phyloP scores from a whole-genome alignment of 768 basidiomycete species.

The Phaffia tasmanica region DNA sequence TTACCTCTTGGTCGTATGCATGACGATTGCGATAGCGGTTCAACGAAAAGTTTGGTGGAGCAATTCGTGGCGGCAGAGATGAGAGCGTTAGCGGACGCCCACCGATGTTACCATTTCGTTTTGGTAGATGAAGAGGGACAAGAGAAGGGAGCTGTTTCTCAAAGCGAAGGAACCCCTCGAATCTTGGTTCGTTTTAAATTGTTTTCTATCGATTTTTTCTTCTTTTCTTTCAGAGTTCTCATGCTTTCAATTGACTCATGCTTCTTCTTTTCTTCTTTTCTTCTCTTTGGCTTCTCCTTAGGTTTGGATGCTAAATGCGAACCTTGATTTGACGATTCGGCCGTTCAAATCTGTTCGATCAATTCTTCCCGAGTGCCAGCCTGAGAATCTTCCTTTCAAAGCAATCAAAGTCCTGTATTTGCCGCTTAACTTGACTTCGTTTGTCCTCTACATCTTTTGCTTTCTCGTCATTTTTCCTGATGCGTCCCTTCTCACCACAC shows the following conservation, averaged over 20 bases:
- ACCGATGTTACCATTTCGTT: conserved; percentile 85
- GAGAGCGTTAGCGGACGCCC: conserved; percentile 79
- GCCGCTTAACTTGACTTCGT: not conserved
- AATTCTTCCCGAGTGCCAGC: conserved; percentile 52
- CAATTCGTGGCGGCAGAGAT: conserved; percentile 88
- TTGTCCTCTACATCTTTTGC: not conserved
- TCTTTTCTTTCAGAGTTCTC: too few relatives aligned
- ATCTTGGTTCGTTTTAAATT: conserved; percentile 52
- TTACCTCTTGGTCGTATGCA: not conserved
- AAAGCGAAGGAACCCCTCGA: conserved; percentile 40
- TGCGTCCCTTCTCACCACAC: not conserved
- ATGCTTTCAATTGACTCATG: not conserved
- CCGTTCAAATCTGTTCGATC: conserved; percentile 47
- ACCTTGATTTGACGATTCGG: conserved; percentile 52
- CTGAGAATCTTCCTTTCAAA: conserved; percentile 38
- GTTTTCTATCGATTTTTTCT: not conserved
- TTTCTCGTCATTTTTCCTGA: not conserved
- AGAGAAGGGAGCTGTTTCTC: conserved; percentile 41
- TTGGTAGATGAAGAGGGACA: conserved; percentile 69
- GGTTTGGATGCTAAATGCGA: conserved; percentile 94
- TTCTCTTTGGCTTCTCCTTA: conserved; percentile 34
- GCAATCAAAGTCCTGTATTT: conserved; percentile 11
- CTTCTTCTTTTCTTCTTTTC: not conserved
- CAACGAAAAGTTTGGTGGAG: conserved; percentile 52
- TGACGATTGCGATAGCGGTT: conserved; percentile 35